Evolutionary conservation across 2,329 filamentous ascomycete genomes (phyloP), one percentile per base, ranked within the genome.

Genomic region (Tolypocladium nubicola): DNA sequence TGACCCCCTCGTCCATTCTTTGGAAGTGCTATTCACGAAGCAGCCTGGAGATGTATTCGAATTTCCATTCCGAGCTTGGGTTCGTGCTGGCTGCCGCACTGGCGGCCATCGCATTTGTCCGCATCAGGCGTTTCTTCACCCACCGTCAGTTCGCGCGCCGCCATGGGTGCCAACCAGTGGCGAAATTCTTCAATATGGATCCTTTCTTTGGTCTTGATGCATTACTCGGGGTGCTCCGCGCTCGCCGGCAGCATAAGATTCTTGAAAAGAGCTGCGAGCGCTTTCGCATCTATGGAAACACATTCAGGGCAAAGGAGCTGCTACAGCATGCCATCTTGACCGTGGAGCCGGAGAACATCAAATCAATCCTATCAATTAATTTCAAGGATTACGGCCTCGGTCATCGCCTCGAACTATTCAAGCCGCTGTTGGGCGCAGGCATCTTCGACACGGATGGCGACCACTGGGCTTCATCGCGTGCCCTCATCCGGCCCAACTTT

Each of bases 281-380:
- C 2, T 39, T 38, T 39, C 33, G 21, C 30, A 9, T 7, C 38
- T 38, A 30, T 1, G 52, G 52, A 8, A 40, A 19, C 16, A 53
- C 52, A 4, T 53, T 40, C 11, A 14, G 1, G 3, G 14, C 23
- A 3, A 47, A 30, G 30, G 30, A 52, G 23, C 23, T 53, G 9
- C 3, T 3, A 1, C 6, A 21, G 11, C n/a, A 10, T 19, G 56
- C 43, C 4, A 56, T 65, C 33, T 13, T 60, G 37, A 74, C 68
- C 3, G 65, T 65, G 11, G 79, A 81, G 43, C 72, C 74, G 1
- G 73, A 75, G 52, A 82, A 81, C 57, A 68, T 82, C 55, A 76
- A 81, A 61, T 72, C 78, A 0, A 70, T 81, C 8, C 70, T 82
- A 1, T 74, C 78, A 0, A 72, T 73, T 1, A 74, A 77, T 37